Conservation (phyloP, 257 asterid genomes). For the Solanum peruvianum region DNA sequence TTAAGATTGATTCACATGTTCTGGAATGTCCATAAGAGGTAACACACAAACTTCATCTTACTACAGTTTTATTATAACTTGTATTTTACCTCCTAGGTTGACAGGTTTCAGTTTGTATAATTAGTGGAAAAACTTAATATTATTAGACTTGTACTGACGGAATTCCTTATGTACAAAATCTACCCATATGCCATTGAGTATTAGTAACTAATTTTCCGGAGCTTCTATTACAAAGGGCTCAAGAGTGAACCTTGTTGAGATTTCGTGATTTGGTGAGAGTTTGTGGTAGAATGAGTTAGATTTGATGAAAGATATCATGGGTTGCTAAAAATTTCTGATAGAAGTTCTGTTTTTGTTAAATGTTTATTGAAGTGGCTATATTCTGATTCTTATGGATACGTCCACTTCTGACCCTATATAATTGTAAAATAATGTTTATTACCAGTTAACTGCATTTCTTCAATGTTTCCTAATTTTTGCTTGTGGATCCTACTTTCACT, state of each 20-base stretch:
- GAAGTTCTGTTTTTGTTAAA: background rate
- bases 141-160: background rate
- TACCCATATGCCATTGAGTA: background rate
- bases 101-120: background rate
- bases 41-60: background rate
- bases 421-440: too few relatives aligned
- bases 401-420: too few relatives aligned
- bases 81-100: background rate
- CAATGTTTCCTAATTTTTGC: too few relatives aligned
- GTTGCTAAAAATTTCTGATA: background rate
- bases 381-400: too few relatives aligned
- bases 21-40: background rate
- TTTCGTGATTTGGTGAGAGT: background rate
- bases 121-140: background rate
- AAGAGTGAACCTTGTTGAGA: background rate
- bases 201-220: background rate
- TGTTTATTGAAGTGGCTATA: background rate
- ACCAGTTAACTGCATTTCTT: too few relatives aligned
- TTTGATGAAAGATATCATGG: background rate
- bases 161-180: background rate
- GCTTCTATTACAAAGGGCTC: background rate
- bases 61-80: background rate
- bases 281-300: background rate
- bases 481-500: too few relatives aligned
- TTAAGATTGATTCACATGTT: background rate